These are phyloP conservation scores for Acmispon strigosus DNA, from an alignment of 306 rosid genomes.

Conservation along the genomic window DNA sequence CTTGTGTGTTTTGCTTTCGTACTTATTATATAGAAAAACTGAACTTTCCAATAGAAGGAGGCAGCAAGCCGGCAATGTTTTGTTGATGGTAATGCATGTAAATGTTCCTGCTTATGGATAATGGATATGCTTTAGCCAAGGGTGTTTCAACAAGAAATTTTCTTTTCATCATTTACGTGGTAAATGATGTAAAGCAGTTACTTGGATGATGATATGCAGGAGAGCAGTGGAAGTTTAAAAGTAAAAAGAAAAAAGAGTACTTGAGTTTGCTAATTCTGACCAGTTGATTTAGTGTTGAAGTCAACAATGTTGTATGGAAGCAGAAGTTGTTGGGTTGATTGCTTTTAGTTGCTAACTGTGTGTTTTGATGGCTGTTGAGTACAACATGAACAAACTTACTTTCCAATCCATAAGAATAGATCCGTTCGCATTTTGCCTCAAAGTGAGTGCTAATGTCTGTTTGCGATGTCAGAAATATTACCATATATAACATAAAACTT, in stretches of 20 bases:
- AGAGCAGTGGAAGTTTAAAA: not conserved
- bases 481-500: too few species aligned
- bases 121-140: not conserved
- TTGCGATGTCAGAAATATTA: too few species aligned
- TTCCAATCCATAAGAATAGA: too few species aligned
- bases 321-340: not conserved
- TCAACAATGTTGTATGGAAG: not conserved
- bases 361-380: too few species aligned
- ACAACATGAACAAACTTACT: too few species aligned
- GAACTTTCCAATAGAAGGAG: not conserved
- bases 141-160: not conserved
- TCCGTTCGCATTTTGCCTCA: too few species aligned
- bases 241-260: not conserved
- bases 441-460: too few species aligned
- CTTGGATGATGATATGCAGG: not conserved
- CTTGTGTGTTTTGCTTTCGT: not conserved
- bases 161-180: not conserved
- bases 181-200: not conserved
- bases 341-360: not conserved
- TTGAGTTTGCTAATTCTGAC: not conserved
- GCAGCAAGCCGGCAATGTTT: not conserved
- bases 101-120: not conserved
- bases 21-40: not conserved
- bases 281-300: not conserved
- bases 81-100: not conserved